phyloP scores from a whole-genome alignment of 2,329 filamentous ascomycete species.

The Chrysoporthe puriensis region DNA sequence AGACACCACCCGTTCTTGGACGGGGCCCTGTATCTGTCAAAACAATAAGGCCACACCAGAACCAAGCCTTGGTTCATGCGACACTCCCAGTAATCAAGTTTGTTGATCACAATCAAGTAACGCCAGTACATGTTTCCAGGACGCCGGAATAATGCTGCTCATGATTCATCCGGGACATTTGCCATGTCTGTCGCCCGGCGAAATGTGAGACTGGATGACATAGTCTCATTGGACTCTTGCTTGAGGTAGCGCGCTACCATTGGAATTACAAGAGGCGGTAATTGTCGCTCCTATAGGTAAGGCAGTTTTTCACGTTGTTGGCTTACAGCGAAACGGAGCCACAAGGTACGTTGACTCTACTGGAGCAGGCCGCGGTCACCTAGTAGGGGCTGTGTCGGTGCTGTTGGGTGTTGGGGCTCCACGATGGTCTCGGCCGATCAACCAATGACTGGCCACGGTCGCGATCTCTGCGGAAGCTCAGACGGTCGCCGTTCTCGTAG shows the following conservation, averaged over 20 bases:
- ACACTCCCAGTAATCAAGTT: conserved; percentile 24
- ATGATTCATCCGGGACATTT: conserved; percentile 15
- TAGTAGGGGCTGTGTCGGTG: conserved; percentile 38
- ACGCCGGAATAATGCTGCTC: conserved; percentile 29
- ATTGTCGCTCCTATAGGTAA: not conserved
- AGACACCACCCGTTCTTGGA: conserved; percentile 7
- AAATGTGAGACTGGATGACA: not conserved
- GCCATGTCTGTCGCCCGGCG: conserved; percentile 1
- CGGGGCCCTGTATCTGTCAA: conserved; percentile 3
- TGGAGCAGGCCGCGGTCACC: not conserved
- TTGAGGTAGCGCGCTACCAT: not conserved
- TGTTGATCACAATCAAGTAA: conserved; percentile 28
- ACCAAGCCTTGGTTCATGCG: conserved; percentile 24
- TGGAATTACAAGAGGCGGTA: not conserved
- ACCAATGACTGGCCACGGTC: conserved; percentile 33
- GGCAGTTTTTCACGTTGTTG: not conserved
- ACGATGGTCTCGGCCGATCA: conserved; percentile 35
- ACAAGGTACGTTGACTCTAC: not conserved
- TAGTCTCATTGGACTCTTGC: not conserved
- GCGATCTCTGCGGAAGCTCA: conserved; percentile 36
- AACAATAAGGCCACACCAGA: conserved; percentile 20
- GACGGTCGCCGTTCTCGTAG: conserved; percentile 38
- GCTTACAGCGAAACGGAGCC: not conserved
- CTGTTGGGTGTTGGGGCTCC: conserved; percentile 36
- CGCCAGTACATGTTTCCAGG: conserved; percentile 25